Evolutionary conservation across 2,329 filamentous ascomycete species (phyloP).

Genomic region (Monilinia aucupariae): DNA sequence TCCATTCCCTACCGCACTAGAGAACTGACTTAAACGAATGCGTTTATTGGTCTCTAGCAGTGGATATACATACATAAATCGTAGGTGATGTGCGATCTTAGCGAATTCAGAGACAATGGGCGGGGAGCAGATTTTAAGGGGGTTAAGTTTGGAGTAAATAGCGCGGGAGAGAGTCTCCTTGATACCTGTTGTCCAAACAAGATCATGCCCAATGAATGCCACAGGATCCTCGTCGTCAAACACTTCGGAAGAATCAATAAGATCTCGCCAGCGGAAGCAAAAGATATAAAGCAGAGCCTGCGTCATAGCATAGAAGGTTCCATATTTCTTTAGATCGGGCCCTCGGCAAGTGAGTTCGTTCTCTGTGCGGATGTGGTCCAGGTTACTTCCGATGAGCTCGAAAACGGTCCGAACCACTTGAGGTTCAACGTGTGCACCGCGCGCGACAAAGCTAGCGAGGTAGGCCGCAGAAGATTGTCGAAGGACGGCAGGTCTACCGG

Average conservation of each 20-base stretch:
- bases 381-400: slow-evolving; percentile 67
- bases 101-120: slow-evolving; percentile 89
- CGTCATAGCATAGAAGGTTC: slow-evolving; percentile 63
- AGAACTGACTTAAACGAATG: slow-evolving; percentile 68
- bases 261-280: slow-evolving; percentile 95
- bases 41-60: slow-evolving; percentile 90
- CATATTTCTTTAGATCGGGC: slow-evolving; percentile 68
- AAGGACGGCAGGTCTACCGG: slow-evolving; percentile 58
- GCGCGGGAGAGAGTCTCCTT: slow-evolving; percentile 69
- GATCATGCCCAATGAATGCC: slow-evolving; percentile 62
- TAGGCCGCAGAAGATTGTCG: slow-evolving; percentile 87
- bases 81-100: slow-evolving; percentile 75
- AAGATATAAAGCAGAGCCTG: slow-evolving; percentile 72
- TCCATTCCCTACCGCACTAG: slow-evolving; percentile 46
- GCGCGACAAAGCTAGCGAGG: slow-evolving; percentile 87
- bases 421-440: slow-evolving; percentile 74
- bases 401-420: slow-evolving; percentile 79
- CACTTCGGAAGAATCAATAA: slow-evolving; percentile 56
- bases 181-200: slow-evolving; percentile 70
- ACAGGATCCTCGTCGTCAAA: slow-evolving; percentile 58
- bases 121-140: slow-evolving; percentile 88
- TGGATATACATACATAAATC: slow-evolving; percentile 84
- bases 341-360: slow-evolving; percentile 72
- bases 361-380: slow-evolving; percentile 67
- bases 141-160: slow-evolving; percentile 86